Base-by-base conservation (phyloP, 2,329 filamentous ascomycete genomes). In the Pezicula rhizophila region DNA sequence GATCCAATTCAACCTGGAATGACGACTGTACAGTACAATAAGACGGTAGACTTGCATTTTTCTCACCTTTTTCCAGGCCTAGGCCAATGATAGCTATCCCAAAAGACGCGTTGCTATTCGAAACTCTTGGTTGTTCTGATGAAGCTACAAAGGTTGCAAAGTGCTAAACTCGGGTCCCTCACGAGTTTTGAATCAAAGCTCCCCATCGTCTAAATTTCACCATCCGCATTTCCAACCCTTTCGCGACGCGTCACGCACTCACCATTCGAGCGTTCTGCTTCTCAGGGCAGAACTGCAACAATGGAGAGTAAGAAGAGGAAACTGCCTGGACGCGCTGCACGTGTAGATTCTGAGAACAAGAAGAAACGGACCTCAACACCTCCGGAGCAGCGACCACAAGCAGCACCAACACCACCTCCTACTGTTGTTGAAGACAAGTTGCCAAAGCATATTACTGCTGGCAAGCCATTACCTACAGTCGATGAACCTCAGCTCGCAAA, bases 381-480 rank as follows among this genome's bases (percentile, higher is more conserved):
- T 48, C 76, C 77, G 50, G 75, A 78, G 17, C 64, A 64, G 38
- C 69, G 68, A 52, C 75, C 76, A 35, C 65, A 68, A 48, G 77
- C 79, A 45, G 72, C 76, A 25, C 65, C 68, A 37, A 69, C 59
- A 45, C 45, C 65, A 38, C 66, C 64, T 48, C 64, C 66, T 12
- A 68, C 63, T 43, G 66, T 66, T 11, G 49, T 61, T 10, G 56
- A 61, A 55, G 67, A 66, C 56, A 68, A 69, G 48, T 61, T 91
- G 47, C 86, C 86, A 23, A 80, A 74, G 53, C 80, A 78, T 41
- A 69, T 90, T 33, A 71, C 77, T 57, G 68, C 84, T 2, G 82
- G 82, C 43, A 80, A 85, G 60, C 82, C 86, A 14, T 69, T 92
- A 28, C 87, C 87, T 2, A 87, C 83, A 0, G 76, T 90, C 12